Evolutionary conservation across 116 monocot genomes (phyloP), one percentile per base, ranked within the genome.

Genomic region (Dioscorea cayenensis): DNA sequence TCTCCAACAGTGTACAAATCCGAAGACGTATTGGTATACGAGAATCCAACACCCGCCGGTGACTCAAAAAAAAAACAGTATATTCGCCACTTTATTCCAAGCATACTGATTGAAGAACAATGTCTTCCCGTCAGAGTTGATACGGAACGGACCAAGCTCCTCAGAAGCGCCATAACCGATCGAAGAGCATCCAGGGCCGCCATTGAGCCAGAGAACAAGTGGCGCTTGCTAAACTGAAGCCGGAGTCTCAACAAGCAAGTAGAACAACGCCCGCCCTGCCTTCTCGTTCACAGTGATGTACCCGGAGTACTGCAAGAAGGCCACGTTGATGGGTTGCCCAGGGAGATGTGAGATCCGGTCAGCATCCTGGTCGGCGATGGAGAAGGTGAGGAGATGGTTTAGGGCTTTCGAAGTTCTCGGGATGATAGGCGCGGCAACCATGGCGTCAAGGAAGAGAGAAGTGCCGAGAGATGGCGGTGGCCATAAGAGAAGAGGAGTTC

Each of bases 61-160:
- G 86, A 85, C 66, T 95, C 95, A n/a, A n/a, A n/a, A n/a, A 81
- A 95, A 70, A 81, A 95, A 95, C 36, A 92, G 80, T 66, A 92
- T 32, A 66, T 89, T 92, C 19, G 92, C 95, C 68, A 68, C 89
- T 4, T 66, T 84, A 66, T 93, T 92, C 96, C 93, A 97, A 11
- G 96, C 71, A 68, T 86, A 82, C 6, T 76, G 66, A 60, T 97
- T 97, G 23, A 73, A 7, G 69, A 64, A 84, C 36, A 97, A 84
- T 2, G 80, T 86, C 62, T 37, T 76, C 58, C 90, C 96, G 50
- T 90, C 88, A 22, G 81, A 20, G 5, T 69, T 60, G 62, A 92
- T 85, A 18, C 79, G 73, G 72, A 90, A 86, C 9, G 90, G 86
- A 14, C 90, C 86, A 6, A 90, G 60, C 81, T 90, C 90, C 71